phyloP scores from a whole-genome alignment of 1,139 yeast species.

The Taphrina wiesneri region DNA sequence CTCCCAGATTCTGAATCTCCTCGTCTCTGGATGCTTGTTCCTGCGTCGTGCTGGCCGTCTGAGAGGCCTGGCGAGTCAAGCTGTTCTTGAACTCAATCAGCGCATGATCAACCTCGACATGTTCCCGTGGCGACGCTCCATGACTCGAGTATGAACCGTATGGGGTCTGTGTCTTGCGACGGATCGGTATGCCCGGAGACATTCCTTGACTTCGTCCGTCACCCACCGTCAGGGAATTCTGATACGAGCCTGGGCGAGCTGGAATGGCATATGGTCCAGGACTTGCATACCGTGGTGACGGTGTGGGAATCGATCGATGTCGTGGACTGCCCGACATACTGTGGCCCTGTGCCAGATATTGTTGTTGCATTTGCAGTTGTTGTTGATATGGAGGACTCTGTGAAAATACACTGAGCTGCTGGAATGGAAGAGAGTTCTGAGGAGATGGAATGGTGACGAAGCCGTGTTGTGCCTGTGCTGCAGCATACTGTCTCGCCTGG shows the following conservation, averaged over 20 bases:
- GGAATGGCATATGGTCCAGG: conserved; percentile 16
- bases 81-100: not conserved
- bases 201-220: not conserved
- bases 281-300: conserved; percentile 14
- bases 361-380: not conserved
- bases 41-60: not conserved
- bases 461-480: conserved; percentile 9
- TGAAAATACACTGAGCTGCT: not conserved
- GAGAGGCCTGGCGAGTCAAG: not conserved
- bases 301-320: not conserved
- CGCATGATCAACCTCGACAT: conserved; percentile 9
- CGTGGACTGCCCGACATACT: not conserved
- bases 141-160: conserved; percentile 1
- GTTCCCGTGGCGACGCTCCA: not conserved
- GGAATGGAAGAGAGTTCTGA: not conserved
- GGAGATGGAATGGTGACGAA: not conserved
- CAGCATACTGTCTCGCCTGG: not conserved
- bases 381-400: not conserved
- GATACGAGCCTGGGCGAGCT: conserved; percentile 2
- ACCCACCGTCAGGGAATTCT: not conserved
- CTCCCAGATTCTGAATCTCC: not conserved
- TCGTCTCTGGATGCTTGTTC: not conserved
- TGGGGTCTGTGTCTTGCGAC: not conserved
- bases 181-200: conserved; percentile 1
- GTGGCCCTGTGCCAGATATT: not conserved